Base-by-base conservation (phyloP, 2,329 filamentous ascomycete species). In the Cordyceps pruinosa region DNA sequence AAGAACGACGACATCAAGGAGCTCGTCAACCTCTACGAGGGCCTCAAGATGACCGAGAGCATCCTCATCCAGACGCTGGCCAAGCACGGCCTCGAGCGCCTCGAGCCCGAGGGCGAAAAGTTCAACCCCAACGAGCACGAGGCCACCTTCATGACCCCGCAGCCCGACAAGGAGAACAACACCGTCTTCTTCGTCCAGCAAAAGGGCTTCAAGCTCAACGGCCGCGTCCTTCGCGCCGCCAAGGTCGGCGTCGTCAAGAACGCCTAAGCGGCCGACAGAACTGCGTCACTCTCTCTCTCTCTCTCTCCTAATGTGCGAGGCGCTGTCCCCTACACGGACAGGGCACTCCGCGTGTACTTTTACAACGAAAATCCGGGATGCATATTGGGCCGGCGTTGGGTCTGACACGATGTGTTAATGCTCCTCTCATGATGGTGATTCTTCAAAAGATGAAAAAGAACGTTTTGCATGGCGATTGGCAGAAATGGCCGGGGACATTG, bases 211-310 rank as follows among this genome's bases (percentile, higher is more conserved):
- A 85, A 85, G 74, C 83, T 97, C 62, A 97, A 99, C 71, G 92
- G 93, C 59, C 82, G 94, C 60, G 81, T 96, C 58, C 75, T 99
- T 67, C 85, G 94, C 72, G 90, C 93, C 62, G 90, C 93, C 69
- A 96, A 97, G 82, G 93, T 97, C 62, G 92, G 93, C 69, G 91
- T 97, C 58, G 92, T 96, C 63, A 96, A 94, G 83, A 96, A 94
- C 77, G 71, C 73, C 65, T 77, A 75, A 48, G 42, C 61, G 58
- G 17, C 5, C 5, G 37, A 60, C 46, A 37, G 41, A 42, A 44
- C 26, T 48, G 49, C 51, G 32, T 23, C 21, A 10, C 9, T 28
- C 17, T 21, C 12, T 53, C 21, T 30, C 25, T 41, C 25, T 32
- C 9, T 28, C 17, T 21, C 12, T 53, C 21, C 25, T 25, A 47